These are phyloP conservation scores for Astrothelium subdiscretum DNA, from an alignment of 495 filamentous ascomycete genomes.

Conservation along the genomic window DNA sequence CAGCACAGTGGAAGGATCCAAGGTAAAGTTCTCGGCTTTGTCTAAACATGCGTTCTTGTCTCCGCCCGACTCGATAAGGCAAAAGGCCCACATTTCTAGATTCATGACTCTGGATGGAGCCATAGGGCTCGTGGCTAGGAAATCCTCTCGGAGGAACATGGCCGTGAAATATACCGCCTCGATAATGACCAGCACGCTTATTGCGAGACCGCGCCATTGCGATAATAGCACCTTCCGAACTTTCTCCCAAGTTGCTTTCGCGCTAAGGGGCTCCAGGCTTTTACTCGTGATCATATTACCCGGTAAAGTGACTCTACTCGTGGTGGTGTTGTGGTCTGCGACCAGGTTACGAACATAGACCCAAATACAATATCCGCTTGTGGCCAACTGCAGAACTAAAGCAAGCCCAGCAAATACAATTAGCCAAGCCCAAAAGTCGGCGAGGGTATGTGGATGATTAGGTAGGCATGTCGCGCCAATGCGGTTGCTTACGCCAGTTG, in stretches of 20 bases:
- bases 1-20: conserved; percentile 13
- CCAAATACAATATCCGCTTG: conserved; percentile 24
- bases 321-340: not conserved
- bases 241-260: conserved; percentile 15
- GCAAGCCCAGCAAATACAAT: conserved; percentile 21
- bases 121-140: conserved; percentile 7
- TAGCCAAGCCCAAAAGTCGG: conserved; percentile 26
- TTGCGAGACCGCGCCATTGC: conserved; percentile 26
- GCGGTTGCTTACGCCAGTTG: conserved; percentile 26
- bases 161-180: conserved; percentile 21
- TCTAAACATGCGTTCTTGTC: conserved; percentile 24
- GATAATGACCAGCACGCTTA: conserved; percentile 20
- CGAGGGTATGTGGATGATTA: conserved; percentile 20
- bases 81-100: conserved; percentile 18
- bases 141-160: conserved; percentile 23
- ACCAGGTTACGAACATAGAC: conserved; percentile 18
- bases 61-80: conserved; percentile 18
- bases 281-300: not conserved
- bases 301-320: not conserved
- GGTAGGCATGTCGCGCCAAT: conserved; percentile 25
- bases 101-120: conserved; percentile 13
- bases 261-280: not conserved
- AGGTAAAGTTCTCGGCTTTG: conserved; percentile 15
- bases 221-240: conserved; percentile 21
- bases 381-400: conserved; percentile 21